A percentile compares a stretch with the other conserved stretches of the same genome.
Evolutionary conservation across 2,329 filamentous ascomycete genomes (phyloP).

Genomic region (Penicillium thymicola): DNA sequence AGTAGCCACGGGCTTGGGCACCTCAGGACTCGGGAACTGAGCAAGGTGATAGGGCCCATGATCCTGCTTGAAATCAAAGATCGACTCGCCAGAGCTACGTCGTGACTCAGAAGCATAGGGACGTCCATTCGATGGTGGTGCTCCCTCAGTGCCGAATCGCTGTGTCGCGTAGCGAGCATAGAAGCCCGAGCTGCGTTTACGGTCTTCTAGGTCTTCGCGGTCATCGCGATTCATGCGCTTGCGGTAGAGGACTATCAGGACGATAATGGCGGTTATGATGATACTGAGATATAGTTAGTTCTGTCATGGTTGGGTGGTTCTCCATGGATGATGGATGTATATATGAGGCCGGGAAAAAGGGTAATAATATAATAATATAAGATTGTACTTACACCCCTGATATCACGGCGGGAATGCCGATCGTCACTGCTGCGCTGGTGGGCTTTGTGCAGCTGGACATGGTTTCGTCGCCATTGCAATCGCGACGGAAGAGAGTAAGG

Average conservation of each 20-base stretch:
- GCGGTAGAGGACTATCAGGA: slow-evolving; percentile 3
- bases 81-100: background rate
- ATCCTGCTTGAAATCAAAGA: slow-evolving; percentile 10
- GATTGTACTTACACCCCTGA: slow-evolving; percentile 2
- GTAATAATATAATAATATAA: too few species aligned
- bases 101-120: background rate
- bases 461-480: slow-evolving; percentile 6
- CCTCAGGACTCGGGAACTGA: background rate
- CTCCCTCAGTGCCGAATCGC: background rate
- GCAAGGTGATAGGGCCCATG: slow-evolving; percentile 5
- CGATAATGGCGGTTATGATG: background rate
- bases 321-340: too few species aligned
- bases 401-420: slow-evolving; percentile 7
- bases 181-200: background rate
- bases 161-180: slow-evolving; percentile 2
- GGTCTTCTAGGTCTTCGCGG: slow-evolving; percentile 6
- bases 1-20: background rate
- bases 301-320: background rate
- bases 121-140: background rate
- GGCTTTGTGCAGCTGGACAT: slow-evolving; percentile 8
- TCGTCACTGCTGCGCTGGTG: slow-evolving; percentile 5
- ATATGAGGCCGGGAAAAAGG: too few species aligned
- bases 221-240: slow-evolving; percentile 1
- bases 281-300: background rate
- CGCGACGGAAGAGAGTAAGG: slow-evolving; percentile 4